These are phyloP conservation scores for Fusarium verrucosum DNA, from an alignment of 2,329 filamentous ascomycete genomes.

Conservation along the genomic window DNA sequence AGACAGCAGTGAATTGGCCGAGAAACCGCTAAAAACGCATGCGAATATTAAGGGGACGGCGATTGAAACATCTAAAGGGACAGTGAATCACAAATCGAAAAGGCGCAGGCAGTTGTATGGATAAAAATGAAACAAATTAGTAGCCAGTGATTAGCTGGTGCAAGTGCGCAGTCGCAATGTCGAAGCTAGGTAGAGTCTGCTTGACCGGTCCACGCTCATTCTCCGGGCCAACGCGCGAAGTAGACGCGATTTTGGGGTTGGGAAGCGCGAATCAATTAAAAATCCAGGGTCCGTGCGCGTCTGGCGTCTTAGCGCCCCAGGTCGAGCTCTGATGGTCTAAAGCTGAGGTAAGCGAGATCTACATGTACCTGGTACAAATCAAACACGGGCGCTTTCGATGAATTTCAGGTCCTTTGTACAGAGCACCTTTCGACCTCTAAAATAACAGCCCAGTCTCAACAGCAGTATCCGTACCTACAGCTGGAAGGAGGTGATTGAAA, in stretches of 20 bases:
- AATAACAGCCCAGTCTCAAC: too few relatives aligned
- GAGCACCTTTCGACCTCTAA: too few relatives aligned
- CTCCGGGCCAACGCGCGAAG: constrained; percentile 38
- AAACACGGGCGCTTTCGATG: background rate
- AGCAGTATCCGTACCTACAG: too few relatives aligned
- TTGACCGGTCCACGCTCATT: constrained; percentile 34
- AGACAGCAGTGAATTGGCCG: constrained; percentile 48
- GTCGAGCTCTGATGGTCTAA: too few relatives aligned
- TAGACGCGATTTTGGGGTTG: constrained; percentile 31
- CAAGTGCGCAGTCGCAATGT: constrained; percentile 18
- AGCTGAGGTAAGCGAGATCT: constrained; percentile 16
- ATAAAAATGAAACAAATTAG: background rate
- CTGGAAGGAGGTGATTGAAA: background rate
- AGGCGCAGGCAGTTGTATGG: background rate
- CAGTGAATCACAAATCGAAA: background rate
- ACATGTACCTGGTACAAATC: constrained; percentile 11
- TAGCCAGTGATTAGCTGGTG: background rate
- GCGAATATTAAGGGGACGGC: constrained; percentile 15
- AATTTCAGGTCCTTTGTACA: background rate
- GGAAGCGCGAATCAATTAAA: constrained; percentile 43
- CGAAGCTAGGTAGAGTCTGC: constrained; percentile 28
- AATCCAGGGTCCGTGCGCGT: constrained; percentile 33
- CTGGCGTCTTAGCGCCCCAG: background rate
- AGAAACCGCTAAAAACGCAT: constrained; percentile 38
- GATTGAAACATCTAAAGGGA: constrained; percentile 3